Evolutionary conservation across 352 stramenopile genomes (phyloP).

Genomic region (Phytophthora idaei): DNA sequence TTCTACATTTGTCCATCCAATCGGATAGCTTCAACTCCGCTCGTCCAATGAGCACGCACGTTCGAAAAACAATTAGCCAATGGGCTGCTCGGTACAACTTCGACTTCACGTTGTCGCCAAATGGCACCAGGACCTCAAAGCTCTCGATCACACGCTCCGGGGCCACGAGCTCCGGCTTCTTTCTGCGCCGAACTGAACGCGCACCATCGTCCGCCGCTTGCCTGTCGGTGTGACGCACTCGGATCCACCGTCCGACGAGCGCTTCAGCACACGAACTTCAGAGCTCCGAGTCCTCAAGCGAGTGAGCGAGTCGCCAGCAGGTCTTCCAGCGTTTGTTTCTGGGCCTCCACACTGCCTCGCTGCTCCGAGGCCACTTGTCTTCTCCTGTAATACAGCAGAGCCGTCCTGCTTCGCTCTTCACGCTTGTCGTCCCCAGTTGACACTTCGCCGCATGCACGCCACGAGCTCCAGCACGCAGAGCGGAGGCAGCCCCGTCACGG

Average conservation of each 20-base stretch:
- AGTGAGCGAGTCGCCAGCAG: conserved; percentile 21
- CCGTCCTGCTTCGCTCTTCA: not conserved
- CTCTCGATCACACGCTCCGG: conserved; percentile 13
- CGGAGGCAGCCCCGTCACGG: conserved; percentile 61
- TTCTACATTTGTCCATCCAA: conserved; percentile 18
- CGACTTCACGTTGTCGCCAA: conserved; percentile 6
- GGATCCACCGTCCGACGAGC: conserved; percentile 2
- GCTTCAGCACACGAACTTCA: conserved; percentile 20
- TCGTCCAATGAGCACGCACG: conserved; percentile 12
- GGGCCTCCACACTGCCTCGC: not conserved
- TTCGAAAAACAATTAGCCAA: conserved; percentile 17
- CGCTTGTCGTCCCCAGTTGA: conserved; percentile 13
- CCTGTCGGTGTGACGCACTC: conserved; percentile 27
- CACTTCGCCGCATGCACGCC: conserved; percentile 36
- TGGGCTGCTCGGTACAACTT: not conserved
- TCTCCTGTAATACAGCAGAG: not conserved
- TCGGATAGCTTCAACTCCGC: conserved; percentile 27
- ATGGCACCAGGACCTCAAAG: not conserved
- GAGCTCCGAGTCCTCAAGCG: conserved; percentile 20
- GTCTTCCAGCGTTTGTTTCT: conserved; percentile 17
- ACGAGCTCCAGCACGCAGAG: conserved; percentile 54
- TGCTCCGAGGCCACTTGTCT: not conserved
- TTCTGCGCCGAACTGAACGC: conserved; percentile 40
- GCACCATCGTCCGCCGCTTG: conserved; percentile 26
- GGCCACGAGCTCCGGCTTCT: conserved; percentile 21